These are phyloP conservation scores for Russula olivacea DNA, from an alignment of 768 basidiomycete species.

Conservation along the genomic window DNA sequence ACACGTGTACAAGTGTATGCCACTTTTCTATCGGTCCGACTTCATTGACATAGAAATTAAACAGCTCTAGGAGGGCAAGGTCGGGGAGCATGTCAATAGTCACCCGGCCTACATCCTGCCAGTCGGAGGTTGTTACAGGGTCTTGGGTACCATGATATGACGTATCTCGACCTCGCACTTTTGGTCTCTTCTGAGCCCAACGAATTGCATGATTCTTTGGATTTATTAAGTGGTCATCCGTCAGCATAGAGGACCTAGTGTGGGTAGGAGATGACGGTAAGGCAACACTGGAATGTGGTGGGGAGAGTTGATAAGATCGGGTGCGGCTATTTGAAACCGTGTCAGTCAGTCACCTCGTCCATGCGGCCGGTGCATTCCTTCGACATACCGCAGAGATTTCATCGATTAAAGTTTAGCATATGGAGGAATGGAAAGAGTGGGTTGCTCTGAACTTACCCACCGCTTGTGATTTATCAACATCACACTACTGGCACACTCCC, in stretches of 20 bases:
- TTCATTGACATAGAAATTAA: not conserved
- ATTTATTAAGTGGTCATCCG: not conserved
- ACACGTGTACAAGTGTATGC: not conserved
- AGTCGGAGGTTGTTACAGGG: not conserved
- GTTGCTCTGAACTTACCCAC: not conserved
- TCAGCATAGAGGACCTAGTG: not conserved
- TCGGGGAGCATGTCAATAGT: not conserved
- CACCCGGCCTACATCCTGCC: not conserved
- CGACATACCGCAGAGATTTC: not conserved
- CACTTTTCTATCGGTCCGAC: not conserved
- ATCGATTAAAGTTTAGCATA: not conserved
- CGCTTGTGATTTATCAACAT: no score
- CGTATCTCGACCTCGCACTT: not conserved
- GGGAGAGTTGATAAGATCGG: not conserved
- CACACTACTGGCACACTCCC: not conserved
- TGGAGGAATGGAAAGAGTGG: not conserved
- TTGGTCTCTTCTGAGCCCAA: not conserved
- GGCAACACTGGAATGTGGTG: not conserved
- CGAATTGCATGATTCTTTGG: not conserved
- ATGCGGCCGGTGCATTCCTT: no score
- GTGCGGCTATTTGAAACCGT: not conserved
- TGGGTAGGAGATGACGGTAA: not conserved
- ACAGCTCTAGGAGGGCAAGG: not conserved
- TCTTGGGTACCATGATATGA: not conserved
- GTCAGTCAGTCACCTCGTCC: not conserved